Conservation (phyloP, 116 monocot species). For the Posidonia oceanica region DNA sequence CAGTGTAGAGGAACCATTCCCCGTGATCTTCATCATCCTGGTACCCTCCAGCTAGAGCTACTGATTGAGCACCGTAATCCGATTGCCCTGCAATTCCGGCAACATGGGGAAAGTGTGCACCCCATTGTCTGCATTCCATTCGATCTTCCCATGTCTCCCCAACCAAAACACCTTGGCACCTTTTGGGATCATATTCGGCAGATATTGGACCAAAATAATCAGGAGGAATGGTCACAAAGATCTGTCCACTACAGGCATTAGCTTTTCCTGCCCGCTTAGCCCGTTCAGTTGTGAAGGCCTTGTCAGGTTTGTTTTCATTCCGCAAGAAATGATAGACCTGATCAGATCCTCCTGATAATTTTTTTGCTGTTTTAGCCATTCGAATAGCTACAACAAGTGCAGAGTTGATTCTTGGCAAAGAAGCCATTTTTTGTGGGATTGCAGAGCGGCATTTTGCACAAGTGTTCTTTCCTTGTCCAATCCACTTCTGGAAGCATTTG, state of each 20-base stretch:
- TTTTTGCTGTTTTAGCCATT: conserved; percentile 61
- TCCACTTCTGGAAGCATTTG: conserved; percentile 89
- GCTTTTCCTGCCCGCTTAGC: conserved; percentile 80
- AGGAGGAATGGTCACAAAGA: conserved; percentile 75
- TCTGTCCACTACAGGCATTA: conserved; percentile 86
- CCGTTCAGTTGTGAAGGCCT: conserved; percentile 84
- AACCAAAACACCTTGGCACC: conserved; percentile 60
- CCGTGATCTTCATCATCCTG: conserved; percentile 97
- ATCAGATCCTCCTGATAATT: conserved; percentile 10
- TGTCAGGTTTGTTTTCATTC: conserved; percentile 74
- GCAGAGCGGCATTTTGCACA: conserved; percentile 68
- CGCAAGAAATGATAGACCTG: conserved; percentile 43
- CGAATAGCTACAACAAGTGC: conserved; percentile 70
- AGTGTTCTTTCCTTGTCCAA: conserved; percentile 37
- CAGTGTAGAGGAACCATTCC: conserved; percentile 98
- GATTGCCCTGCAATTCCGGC: conserved; percentile 94
- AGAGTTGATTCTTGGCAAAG: conserved; percentile 71
- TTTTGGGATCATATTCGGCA: conserved; percentile 75
- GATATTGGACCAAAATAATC: conserved; percentile 93
- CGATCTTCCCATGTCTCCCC: conserved; percentile 81
- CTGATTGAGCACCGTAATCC: conserved; percentile 79
- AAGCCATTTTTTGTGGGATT: conserved; percentile 54
- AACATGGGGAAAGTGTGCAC: conserved; percentile 86
- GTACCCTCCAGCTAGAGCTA: conserved; percentile 91
- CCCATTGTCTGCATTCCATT: conserved; percentile 95